Conservation (phyloP, 441 rosid genomes). For the Erysimum cheiri region DNA sequence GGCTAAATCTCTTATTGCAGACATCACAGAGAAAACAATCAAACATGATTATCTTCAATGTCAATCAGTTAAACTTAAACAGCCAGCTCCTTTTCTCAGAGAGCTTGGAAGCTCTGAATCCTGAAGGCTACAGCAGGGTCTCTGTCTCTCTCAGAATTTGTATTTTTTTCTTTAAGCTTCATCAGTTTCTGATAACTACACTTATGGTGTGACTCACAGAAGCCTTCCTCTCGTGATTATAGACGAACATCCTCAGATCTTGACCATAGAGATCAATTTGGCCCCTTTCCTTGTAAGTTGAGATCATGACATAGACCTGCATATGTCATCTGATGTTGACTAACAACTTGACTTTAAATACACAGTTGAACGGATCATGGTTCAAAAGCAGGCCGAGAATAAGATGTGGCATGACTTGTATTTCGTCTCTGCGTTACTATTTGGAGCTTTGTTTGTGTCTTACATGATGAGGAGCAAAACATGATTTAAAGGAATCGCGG, state of each 20-base stretch:
- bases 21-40: neutral
- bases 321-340: neutral
- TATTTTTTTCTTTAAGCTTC: neutral
- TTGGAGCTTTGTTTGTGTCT: conserved; percentile 3
- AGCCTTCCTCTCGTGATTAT: neutral
- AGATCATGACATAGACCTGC: neutral
- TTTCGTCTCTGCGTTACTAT: neutral
- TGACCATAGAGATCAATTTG: neutral
- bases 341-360: neutral
- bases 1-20: conserved; percentile 16
- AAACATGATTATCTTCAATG: neutral
- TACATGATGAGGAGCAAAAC: neutral
- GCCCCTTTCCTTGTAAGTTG: conserved; percentile 16
- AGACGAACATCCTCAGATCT: conserved; percentile 3
- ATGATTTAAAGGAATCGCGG: neutral
- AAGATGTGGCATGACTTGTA: neutral
- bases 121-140: neutral
- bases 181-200: neutral
- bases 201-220: conserved; percentile 13
- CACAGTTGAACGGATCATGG: conserved; percentile 16
- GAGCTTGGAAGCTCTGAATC: neutral
- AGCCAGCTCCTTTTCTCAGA: neutral
- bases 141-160: neutral
- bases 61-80: neutral
- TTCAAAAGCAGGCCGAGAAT: neutral